Evolutionary conservation across 768 basidiomycete genomes (phyloP), one percentile per base, ranked within the genome.

Genomic region (Lentinula raphanica): DNA sequence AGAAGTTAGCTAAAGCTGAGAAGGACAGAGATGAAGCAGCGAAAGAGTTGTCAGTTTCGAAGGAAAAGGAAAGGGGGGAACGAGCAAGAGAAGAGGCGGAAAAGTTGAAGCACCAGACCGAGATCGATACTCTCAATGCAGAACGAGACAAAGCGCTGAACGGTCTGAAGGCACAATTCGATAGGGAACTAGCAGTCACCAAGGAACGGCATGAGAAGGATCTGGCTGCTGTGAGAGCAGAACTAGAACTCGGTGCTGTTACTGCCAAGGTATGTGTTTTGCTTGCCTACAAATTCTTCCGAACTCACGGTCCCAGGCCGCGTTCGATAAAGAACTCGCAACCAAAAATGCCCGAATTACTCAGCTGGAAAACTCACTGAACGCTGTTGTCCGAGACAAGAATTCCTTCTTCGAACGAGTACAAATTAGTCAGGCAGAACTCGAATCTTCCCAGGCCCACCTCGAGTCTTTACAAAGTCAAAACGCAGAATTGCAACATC

Each of bases 1-100:
- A 94, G 72, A 99, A 98, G 70, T 75, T 96, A n/a, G 92, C 98
- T 28, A 98, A 94, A 67, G 87, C 93, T 5, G 96, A 98, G 72
- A 94, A 94, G 75, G 94, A 96, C 23, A 84, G 84, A 64, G 94
- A 98, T 36, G 94, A 96, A 59, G 77, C 81, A 0, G 59, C 81
- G 50, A 85, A 80, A 66, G 90, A 92, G 62, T 66, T 76, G 31
- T 72, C 72, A 2, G 69, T 71, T 15, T 60, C 80, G 19, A 82
- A 74, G 60, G 85, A 86, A 46, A 82, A 76, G 63, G 83, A 79
- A 40, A 77, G 56, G 72, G n/a, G 68, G 50, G 79, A 78, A 55
- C 72, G 65, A 58, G 76, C 77, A 49, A 73, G 71, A 54, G 73
- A 72, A 13, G 68, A 78, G 49, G 68, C 69, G 4, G 85, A 86